Conservation (phyloP, 139 green algal species). For the Closterium sp. region DNA sequence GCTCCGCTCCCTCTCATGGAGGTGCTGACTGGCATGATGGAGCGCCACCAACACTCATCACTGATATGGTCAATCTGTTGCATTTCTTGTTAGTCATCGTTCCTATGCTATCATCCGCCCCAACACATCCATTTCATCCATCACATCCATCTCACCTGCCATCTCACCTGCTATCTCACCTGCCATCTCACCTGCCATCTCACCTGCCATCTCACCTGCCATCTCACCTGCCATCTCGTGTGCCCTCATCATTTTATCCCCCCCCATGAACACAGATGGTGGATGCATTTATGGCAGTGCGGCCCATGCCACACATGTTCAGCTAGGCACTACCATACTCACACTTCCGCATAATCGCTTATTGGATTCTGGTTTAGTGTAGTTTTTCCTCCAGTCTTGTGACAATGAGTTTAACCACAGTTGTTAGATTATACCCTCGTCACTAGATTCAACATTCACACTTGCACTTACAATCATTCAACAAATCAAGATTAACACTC, state of each 20-base stretch:
- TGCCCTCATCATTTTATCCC: neutral
- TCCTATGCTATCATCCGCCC: no score
- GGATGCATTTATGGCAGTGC: slow-evolving; percentile 83
- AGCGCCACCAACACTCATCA: neutral
- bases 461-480: no score
- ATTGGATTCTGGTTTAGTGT: no score
- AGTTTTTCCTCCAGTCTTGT: no score
- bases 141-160: neutral
- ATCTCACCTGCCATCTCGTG: neutral
- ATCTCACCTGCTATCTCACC: no score
- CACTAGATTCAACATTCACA: neutral
- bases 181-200: no score
- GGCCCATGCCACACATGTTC: slow-evolving; percentile 67
- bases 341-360: no score
- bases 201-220: no score
- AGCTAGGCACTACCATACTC: neutral
- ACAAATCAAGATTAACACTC: neutral
- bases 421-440: neutral
- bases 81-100: no score
- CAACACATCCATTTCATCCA: no score
- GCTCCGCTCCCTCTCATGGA: no score
- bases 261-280: slow-evolving; percentile 60
- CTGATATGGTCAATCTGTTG: no score
- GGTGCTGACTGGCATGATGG: neutral
- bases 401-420: neutral